Evolutionary conservation across 495 filamentous ascomycete genomes (phyloP), one percentile per base, ranked within the genome.

Genomic region (Delitschia confertaspora): DNA sequence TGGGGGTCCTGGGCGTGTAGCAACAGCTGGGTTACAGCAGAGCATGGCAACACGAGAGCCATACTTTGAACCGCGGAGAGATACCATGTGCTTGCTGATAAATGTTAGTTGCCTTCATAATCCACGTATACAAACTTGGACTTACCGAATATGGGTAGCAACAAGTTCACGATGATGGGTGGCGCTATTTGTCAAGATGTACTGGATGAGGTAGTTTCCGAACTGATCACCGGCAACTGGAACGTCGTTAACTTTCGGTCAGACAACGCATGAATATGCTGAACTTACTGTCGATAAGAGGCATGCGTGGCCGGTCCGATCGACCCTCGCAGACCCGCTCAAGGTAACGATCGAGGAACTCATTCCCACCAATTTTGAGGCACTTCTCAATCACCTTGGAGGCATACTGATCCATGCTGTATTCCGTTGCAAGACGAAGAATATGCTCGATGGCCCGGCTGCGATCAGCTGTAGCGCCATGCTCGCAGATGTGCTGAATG

Each of bases 361-460:
- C 88, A 18, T 75, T 66, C 17, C 87, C 86, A 29, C 89, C 86
- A 63, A 96, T 93, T 72, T 98, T 98, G 49, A 98, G 75, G 50
- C 91, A 98, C 65, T 98, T 98, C 69, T 98, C 91, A 39, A 98
- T 88, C 13, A 98, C 91, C 61, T 98, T 98, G 25, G 91, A 98
- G 16, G 93, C 93, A 63, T 94, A 98, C 63, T 98, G 91, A 58
- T 98, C 91, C 82, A 93, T 95, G 66, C 88, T 95, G 65, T 96
- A 98, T 62, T 95, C 88, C 19, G 85, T 81, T 18, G 88, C 82
- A 68, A 85, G 88, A 50, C 79, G 81, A 51, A 96, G 79, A 49
- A 96, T 86, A 62, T 95, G 89, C 56, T 96, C 93, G 54, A 95
- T 80, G 19, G 91, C 91, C 51, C 86, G 79, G 64, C 79, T 93